phyloP scores from a whole-genome alignment of 2,329 filamentous ascomycete species.

The Microsporum canis region DNA sequence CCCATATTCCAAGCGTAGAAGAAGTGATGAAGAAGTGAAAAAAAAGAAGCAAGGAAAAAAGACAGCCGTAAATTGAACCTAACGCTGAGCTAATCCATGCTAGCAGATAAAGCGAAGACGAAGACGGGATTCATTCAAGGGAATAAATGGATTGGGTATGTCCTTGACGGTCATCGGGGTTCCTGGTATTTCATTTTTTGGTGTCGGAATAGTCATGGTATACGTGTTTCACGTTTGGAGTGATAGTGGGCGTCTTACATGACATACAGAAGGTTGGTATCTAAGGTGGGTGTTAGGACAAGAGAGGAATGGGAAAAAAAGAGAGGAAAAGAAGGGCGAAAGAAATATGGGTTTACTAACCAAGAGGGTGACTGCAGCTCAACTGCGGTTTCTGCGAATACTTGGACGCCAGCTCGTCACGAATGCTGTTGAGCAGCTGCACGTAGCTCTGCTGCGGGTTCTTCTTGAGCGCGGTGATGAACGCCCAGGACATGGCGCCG shows the following conservation, averaged over 20 bases:
- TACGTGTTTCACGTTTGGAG: neutral
- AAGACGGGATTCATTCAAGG: neutral
- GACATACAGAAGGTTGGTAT: constrained; percentile 55
- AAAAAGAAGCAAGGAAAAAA: neutral
- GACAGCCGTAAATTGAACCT: neutral
- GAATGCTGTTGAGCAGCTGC: constrained; percentile 86
- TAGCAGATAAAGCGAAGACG: neutral
- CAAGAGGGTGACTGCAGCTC: constrained; percentile 88
- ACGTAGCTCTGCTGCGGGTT: constrained; percentile 95
- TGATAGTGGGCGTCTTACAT: constrained; percentile 39
- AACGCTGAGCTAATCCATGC: neutral
- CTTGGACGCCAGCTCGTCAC: constrained; percentile 73
- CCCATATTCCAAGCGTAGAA: neutral
- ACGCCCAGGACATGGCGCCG: constrained; percentile 96
- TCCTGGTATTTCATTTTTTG: neutral
- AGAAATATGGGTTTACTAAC: constrained; percentile 44
- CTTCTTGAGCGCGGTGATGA: constrained; percentile 80
- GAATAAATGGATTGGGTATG: neutral
- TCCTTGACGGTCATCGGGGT: neutral
- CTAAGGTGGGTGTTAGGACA: constrained; percentile 29
- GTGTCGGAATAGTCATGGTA: constrained; percentile 2
- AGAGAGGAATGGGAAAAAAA: constrained; percentile 10
- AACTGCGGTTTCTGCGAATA: constrained; percentile 94
- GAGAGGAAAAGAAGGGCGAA: constrained; percentile 14
- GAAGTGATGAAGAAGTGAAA: neutral